Conservation (phyloP, 768 basidiomycete genomes). For the Podaxis sp. region DNA sequence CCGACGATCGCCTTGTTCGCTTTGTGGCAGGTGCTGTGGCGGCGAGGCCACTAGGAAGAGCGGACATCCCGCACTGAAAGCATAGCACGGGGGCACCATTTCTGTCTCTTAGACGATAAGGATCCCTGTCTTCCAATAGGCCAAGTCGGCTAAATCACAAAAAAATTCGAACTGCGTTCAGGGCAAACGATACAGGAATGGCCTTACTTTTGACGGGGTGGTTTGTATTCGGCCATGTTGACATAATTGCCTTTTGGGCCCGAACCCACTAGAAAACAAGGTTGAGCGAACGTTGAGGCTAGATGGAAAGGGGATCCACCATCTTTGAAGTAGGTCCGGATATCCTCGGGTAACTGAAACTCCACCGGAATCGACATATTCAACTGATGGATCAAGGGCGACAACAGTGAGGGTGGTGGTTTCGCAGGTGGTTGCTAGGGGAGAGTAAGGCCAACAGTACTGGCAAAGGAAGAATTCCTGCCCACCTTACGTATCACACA, state of each 20-base stretch:
- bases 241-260: constrained; percentile 82
- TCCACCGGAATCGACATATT: constrained; percentile 73
- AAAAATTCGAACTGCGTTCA: constrained; percentile 16
- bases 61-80: constrained; percentile 85
- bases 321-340: constrained; percentile 82
- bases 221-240: constrained; percentile 74
- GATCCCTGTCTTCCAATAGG: constrained; percentile 89
- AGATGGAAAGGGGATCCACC: constrained; percentile 48
- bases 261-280: constrained; percentile 59
- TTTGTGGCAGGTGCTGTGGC: constrained; percentile 55
- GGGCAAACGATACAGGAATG: constrained; percentile 11
- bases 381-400: constrained; percentile 69
- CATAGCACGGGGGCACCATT: constrained; percentile 85
- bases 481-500: constrained; percentile 69
- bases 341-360: constrained; percentile 84
- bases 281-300: constrained; percentile 19
- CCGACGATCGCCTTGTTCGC: constrained; percentile 50
- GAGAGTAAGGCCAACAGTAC: constrained; percentile 20
- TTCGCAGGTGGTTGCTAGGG: constrained; percentile 67
- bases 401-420: constrained; percentile 65
- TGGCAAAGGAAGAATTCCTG: constrained; percentile 19
- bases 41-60: constrained; percentile 56
- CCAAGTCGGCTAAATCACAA: constrained; percentile 65
- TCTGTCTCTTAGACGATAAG: constrained; percentile 81
- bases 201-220: constrained; percentile 80